A percentile compares a stretch with the other conserved stretches of the same genome.
phyloP scores from a whole-genome alignment of 805 yeast species.

The Yamadazyma takamatsuzukensis region DNA sequence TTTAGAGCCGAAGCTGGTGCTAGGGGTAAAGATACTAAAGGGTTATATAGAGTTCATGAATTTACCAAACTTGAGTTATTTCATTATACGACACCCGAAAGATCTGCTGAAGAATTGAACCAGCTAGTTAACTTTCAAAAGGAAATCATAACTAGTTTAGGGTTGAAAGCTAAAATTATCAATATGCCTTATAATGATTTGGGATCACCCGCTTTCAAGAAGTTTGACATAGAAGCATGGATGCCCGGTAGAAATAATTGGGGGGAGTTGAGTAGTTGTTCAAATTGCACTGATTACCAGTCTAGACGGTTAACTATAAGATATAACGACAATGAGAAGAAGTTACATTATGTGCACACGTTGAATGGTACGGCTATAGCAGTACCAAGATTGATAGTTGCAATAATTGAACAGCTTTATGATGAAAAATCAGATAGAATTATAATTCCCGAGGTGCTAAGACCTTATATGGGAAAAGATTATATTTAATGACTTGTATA shows the following conservation, averaged over 20 bases:
- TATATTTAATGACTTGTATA: slow-evolving; percentile 16
- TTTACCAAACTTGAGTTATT: slow-evolving; percentile 93
- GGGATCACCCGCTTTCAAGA: slow-evolving; percentile 90
- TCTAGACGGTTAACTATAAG: slow-evolving; percentile 76
- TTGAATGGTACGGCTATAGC: slow-evolving; percentile 96
- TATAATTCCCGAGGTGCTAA: slow-evolving; percentile 62
- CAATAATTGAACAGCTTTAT: slow-evolving; percentile 83
- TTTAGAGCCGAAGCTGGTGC: slow-evolving; percentile 98
- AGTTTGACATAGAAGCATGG: slow-evolving; percentile 94
- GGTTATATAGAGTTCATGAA: slow-evolving; percentile 92
- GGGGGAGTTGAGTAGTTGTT: slow-evolving; percentile 91
- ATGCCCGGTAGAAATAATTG: slow-evolving; percentile 94
- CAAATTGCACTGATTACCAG: slow-evolving; percentile 92
- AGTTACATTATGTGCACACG: slow-evolving; percentile 64
- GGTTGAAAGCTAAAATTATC: slow-evolving; percentile 74
- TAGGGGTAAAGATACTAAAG: slow-evolving; percentile 87
- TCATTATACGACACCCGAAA: slow-evolving; percentile 55
- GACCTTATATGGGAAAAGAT: slow-evolving; percentile 64
- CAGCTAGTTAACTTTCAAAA: slow-evolving; percentile 62
- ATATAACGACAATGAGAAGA: slow-evolving; percentile 33
- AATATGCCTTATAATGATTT: slow-evolving; percentile 88
- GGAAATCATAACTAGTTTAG: slow-evolving; percentile 59
- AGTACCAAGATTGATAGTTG: slow-evolving; percentile 84
- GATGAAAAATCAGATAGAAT: slow-evolving; percentile 54
- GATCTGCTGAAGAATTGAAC: slow-evolving; percentile 52